phyloP scores from a whole-genome alignment of 1,284 basidiomycete species.

The Microbotryum saponariae region DNA sequence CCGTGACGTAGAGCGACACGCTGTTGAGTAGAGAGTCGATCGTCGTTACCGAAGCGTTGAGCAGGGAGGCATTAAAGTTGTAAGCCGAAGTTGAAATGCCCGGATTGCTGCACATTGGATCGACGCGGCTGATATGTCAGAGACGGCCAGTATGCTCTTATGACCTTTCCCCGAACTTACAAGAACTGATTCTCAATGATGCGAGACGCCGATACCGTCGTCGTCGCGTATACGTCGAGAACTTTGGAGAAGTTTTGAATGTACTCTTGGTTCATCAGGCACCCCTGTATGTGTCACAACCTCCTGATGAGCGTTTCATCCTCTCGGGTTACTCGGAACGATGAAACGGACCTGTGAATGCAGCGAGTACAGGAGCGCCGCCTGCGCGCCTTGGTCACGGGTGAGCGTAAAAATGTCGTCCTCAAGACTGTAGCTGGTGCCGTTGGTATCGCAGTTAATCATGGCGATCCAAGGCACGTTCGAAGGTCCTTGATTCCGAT shows the following conservation, averaged over 20 bases:
- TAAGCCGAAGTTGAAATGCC: constrained; percentile 35
- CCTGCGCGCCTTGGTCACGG: constrained; percentile 63
- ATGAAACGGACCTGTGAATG: constrained; percentile 41
- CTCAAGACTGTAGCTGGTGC: constrained; percentile 50
- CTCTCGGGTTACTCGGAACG: background rate
- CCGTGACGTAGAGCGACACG: constrained; percentile 25
- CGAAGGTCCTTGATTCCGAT: constrained; percentile 37
- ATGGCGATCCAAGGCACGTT: constrained; percentile 80
- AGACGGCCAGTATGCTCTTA: constrained; percentile 51
- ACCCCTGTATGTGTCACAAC: constrained; percentile 53
- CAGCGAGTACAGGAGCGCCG: constrained; percentile 48
- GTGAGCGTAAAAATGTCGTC: constrained; percentile 73
- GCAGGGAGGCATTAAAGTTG: constrained; percentile 53
- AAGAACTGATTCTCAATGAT: constrained; percentile 43
- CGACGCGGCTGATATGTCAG: constrained; percentile 52
- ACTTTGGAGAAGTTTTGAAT: constrained; percentile 60
- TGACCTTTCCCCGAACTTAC: constrained; percentile 23
- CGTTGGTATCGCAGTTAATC: constrained; percentile 68
- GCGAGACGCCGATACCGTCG: constrained; percentile 40
- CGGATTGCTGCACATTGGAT: constrained; percentile 31
- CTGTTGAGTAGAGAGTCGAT: constrained; percentile 51
- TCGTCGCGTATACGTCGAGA: constrained; percentile 69
- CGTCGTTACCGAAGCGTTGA: constrained; percentile 50
- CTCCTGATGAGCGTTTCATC: no score
- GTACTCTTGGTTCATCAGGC: constrained; percentile 65